Conservation (phyloP, 768 basidiomycete species). For the Ramaria rubella region DNA sequence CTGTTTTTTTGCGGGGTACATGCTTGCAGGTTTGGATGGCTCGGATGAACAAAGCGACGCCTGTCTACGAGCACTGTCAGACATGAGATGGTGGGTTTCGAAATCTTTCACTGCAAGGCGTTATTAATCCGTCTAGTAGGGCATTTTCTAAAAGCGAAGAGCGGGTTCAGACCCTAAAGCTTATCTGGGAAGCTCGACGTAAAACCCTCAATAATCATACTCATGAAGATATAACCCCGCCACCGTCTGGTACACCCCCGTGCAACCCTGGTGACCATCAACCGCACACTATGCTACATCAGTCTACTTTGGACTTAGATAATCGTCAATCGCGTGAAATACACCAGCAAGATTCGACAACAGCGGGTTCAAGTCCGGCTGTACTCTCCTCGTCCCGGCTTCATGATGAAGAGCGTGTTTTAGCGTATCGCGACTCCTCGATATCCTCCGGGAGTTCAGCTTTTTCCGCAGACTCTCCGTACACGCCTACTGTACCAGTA, state of each 20-base stretch:
- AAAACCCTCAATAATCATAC: not conserved
- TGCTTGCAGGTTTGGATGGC: constrained; percentile 55
- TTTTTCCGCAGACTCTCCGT: constrained; percentile 3
- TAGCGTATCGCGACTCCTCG: not conserved
- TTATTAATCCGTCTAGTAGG: not conserved
- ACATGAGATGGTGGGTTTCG: constrained; percentile 64
- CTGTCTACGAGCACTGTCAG: constrained; percentile 69
- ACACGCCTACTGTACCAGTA: not conserved
- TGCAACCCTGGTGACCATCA: not conserved
- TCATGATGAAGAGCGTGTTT: not conserved
- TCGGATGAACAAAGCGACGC: constrained; percentile 43
- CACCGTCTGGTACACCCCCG: not conserved
- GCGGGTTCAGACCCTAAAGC: constrained; percentile 52
- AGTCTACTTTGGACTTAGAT: not conserved
- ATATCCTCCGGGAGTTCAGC: constrained; percentile 8
- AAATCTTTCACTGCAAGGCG: not conserved
- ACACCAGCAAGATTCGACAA: not conserved
- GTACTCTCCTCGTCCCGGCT: not conserved
- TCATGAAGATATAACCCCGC: not conserved
- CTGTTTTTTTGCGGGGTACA: constrained; percentile 78
- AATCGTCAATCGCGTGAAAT: not conserved
- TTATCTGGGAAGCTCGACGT: constrained; percentile 32
- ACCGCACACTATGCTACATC: not conserved
- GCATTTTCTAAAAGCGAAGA: constrained; percentile 69
- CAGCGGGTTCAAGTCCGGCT: not conserved